A percentile compares a stretch with the other conserved stretches of the same genome.
phyloP scores from a whole-genome alignment of 352 stramenopile species.

The Globisporangium nodosum region DNA sequence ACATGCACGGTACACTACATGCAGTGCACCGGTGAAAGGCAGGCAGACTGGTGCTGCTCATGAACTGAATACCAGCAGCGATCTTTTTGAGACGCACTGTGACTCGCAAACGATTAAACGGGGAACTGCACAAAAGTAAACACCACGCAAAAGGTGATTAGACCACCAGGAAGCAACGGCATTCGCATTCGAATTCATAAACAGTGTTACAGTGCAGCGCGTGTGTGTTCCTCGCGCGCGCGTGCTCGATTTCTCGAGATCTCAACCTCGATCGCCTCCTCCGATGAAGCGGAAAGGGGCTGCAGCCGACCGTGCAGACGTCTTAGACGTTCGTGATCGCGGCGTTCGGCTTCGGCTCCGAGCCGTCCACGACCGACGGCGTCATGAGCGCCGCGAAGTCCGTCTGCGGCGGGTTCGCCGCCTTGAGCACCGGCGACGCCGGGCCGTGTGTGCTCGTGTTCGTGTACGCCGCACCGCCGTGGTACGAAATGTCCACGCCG shows the following conservation, averaged over 20 bases:
- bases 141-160: neutral
- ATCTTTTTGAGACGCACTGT: neutral
- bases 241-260: neutral
- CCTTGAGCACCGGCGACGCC: conserved; percentile 25
- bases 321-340: conserved; percentile 15
- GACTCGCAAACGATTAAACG: neutral
- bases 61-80: too few species aligned
- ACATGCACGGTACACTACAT: too few species aligned
- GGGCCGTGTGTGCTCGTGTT: conserved; percentile 34
- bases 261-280: neutral
- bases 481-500: conserved; percentile 74
- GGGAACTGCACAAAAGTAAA: neutral
- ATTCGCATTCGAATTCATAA: neutral
- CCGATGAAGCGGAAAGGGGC: neutral
- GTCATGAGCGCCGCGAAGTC: conserved; percentile 32
- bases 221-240: neutral
- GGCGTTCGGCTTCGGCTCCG: conserved; percentile 5
- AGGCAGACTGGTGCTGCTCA: too few species aligned
- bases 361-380: conserved; percentile 10
- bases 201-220: neutral
- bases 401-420: conserved; percentile 22
- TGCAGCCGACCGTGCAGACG: neutral
- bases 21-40: too few species aligned
- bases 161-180: neutral
- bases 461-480: conserved; percentile 59